A percentile compares a stretch with the other conserved stretches of the same genome.
phyloP scores from a whole-genome alignment of 345 rosid genomes.

The Populus deltoides region DNA sequence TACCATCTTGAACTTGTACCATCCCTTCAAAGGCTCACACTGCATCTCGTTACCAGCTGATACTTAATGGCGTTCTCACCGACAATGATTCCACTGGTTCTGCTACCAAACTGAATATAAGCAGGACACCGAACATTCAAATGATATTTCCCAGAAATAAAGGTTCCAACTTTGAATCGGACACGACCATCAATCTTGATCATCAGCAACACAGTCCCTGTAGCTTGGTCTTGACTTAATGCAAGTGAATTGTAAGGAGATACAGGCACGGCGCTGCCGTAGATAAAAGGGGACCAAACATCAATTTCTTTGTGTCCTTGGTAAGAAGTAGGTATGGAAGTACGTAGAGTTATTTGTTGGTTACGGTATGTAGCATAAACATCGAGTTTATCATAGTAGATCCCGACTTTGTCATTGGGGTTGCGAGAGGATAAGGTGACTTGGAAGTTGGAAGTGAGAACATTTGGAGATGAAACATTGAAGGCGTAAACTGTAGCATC shows the following conservation, averaged over 20 bases:
- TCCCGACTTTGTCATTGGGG: constrained; percentile 71
- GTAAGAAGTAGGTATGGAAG: constrained; percentile 50
- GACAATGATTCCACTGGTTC: constrained; percentile 44
- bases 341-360: constrained; percentile 77
- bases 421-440: constrained; percentile 78
- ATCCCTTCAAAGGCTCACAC: constrained; percentile 55
- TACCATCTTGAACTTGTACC: neutral
- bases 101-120: constrained; percentile 48
- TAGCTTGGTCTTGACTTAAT: constrained; percentile 47
- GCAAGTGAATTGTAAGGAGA: constrained; percentile 63
- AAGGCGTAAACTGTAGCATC: constrained; percentile 87
- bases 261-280: constrained; percentile 65
- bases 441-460: constrained; percentile 70
- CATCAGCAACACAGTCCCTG: constrained; percentile 42
- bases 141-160: constrained; percentile 58
- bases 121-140: constrained; percentile 64
- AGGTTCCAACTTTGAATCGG: constrained; percentile 73
- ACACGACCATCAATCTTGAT: constrained; percentile 85
- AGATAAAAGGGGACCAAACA: constrained; percentile 81
- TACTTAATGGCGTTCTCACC: constrained; percentile 73
- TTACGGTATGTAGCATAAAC: constrained; percentile 60
- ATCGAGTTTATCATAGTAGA: constrained; percentile 81
- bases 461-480: constrained; percentile 68
- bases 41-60: constrained; percentile 47
- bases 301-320: constrained; percentile 57